Percentiles rank a stretch among this genome's conserved stretches.
These are phyloP conservation scores for Plasmodium relictum DNA, from an alignment of 169 alveolate genomes.

Conservation along the genomic window DNA sequence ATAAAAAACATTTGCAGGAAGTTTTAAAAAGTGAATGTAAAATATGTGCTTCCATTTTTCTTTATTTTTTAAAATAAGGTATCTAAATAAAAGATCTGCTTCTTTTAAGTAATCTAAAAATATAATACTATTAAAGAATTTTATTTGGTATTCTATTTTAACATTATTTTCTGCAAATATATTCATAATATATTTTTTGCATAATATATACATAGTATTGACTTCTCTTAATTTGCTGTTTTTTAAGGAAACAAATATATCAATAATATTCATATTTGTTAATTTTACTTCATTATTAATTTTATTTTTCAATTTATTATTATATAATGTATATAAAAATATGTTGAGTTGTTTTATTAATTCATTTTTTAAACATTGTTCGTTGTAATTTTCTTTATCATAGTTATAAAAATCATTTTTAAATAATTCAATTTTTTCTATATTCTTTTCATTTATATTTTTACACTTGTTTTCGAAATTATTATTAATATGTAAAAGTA, in stretches of 20 bases:
- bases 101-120: conserved; percentile 40
- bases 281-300: conserved; percentile 7
- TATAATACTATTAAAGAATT: conserved; percentile 18
- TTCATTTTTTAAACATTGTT: conserved; percentile 9
- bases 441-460: background rate
- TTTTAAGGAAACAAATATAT: conserved; percentile 33
- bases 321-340: conserved; percentile 22
- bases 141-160: conserved; percentile 37
- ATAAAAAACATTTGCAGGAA: conserved; percentile 4
- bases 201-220: conserved; percentile 1
- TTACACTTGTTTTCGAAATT: background rate
- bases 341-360: conserved; percentile 2
- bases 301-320: background rate
- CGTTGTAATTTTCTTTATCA: background rate
- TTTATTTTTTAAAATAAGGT: background rate
- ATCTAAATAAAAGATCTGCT: conserved; percentile 1
- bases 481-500: background rate
- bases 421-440: background rate
- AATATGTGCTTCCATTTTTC: background rate
- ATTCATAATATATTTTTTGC: conserved; percentile 3
- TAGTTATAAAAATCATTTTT: background rate
- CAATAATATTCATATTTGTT: conserved; percentile 23
- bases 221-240: conserved; percentile 6
- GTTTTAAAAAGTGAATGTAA: conserved; percentile 24
- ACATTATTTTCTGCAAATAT: conserved; percentile 11